A percentile compares a stretch with the other conserved stretches of the same genome.
These are phyloP conservation scores for Penicillium maclennaniae DNA, from an alignment of 495 filamentous ascomycete species.

Conservation along the genomic window DNA sequence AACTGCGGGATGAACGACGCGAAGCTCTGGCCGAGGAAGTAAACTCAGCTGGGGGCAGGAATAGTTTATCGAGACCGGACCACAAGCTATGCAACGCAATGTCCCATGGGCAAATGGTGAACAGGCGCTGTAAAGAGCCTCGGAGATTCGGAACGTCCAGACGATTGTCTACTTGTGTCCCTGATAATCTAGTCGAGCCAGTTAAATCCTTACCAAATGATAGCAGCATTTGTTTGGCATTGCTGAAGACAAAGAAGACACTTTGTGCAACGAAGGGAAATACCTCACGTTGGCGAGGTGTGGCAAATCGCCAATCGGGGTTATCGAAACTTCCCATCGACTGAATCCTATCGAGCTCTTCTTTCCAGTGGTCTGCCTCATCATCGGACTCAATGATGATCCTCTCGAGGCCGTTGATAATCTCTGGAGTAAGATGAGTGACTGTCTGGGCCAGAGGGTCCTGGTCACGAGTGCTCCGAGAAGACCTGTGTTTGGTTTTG, in stretches of 20 bases:
- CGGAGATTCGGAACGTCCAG: constrained; percentile 33
- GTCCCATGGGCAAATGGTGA: constrained; percentile 41
- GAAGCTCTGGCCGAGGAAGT: constrained; percentile 30
- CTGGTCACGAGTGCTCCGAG: constrained; percentile 8
- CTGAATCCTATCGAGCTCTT: constrained; percentile 40
- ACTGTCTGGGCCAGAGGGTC: constrained; percentile 33
- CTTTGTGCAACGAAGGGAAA: constrained; percentile 67
- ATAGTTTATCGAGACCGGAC: constrained; percentile 64
- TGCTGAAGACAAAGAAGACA: constrained; percentile 68
- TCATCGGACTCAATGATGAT: constrained; percentile 35
- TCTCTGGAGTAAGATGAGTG: constrained; percentile 41
- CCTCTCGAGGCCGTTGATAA: constrained; percentile 35
- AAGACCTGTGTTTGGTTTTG: constrained; percentile 14
- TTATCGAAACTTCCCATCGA: constrained; percentile 37
- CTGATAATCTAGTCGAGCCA: constrained; percentile 5
- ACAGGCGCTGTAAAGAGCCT: constrained; percentile 32
- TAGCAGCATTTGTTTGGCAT: constrained; percentile 55
- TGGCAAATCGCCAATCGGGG: constrained; percentile 38
- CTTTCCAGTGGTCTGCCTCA: constrained; percentile 38
- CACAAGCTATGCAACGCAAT: constrained; percentile 75
- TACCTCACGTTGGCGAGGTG: constrained; percentile 35
- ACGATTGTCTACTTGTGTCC: constrained; percentile 7
- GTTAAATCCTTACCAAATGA: constrained; percentile 56
- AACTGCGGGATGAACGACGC: constrained; percentile 37
- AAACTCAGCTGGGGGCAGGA: constrained; percentile 59